Evolutionary conservation across 139 green algal genomes (phyloP).

Genomic region (Picochlorum sp.): DNA sequence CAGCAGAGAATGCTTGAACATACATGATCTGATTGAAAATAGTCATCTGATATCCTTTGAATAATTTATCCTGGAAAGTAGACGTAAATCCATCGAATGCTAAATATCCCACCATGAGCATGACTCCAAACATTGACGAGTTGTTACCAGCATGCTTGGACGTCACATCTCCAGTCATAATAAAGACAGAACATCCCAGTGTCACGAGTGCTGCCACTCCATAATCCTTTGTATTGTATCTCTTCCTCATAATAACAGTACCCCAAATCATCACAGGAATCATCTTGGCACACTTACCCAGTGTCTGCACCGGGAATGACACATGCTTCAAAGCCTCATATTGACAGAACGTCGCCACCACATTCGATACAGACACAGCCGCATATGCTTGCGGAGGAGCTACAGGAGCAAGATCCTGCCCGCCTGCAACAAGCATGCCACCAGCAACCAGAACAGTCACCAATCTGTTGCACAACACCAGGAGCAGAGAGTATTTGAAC

Average conservation of each 20-base stretch:
- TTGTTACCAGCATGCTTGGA: conserved; percentile 7
- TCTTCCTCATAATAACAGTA: conserved; percentile 78
- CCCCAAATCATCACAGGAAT: conserved; percentile 98
- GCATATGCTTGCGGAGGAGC: conserved; percentile 64
- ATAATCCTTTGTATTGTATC: conserved; percentile 77
- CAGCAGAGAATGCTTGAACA: conserved; percentile 51
- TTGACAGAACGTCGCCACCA: conserved; percentile 93
- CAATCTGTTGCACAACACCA: conserved; percentile 92
- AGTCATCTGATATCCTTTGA: conserved; percentile 90
- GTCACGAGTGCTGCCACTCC: conserved; percentile 66
- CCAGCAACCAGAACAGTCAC: conserved; percentile 60
- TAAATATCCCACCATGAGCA: conserved; percentile 91
- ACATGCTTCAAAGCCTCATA: conserved; percentile 98
- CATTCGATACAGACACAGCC: conserved; percentile 78
- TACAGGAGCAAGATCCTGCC: conserved; percentile 30
- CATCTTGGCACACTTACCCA: conserved; percentile 96
- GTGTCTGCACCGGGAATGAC: conserved; percentile 88
- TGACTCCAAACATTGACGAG: conserved; percentile 43
- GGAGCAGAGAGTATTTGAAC: conserved; percentile 87
- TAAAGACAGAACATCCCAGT: conserved; percentile 78
- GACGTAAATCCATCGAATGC: conserved; percentile 95
- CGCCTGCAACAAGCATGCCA: conserved; percentile 34
- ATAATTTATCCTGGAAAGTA: conserved; percentile 94
- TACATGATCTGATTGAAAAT: conserved; percentile 90
- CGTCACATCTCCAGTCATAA: conserved; percentile 37